Evolutionary conservation across 495 filamentous ascomycete genomes (phyloP), one percentile per base, ranked within the genome.

Genomic region (Cladorrhinum samala): DNA sequence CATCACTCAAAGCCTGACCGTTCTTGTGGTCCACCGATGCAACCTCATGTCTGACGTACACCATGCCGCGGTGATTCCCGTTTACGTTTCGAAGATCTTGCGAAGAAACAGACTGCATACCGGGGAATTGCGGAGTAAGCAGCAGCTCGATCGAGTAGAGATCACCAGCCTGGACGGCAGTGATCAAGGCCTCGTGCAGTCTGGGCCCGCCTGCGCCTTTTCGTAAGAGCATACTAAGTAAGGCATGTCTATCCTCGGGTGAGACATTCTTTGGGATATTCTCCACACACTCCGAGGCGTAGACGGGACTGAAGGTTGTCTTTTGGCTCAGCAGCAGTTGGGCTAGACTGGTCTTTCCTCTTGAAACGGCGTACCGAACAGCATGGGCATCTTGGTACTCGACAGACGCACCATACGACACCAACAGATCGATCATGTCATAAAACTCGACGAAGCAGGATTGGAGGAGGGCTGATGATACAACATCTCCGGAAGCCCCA

Each of bases 11-110:
- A 0, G 74, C 73, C 25, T 69, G 27, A 5, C 72, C 73, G 21
- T 68, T 63, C 45, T 69, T 69, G 33, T 76, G 57, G 47, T 78
- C 70, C 3, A 74, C 70, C 20, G 74, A 74, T 5, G 75, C 72
- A 14, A 62, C 66, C 37, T 70, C 69, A 42, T 76, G 74, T 45
- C 72, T 63, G 17, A 65, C 58, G 25, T 62, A 63, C 13, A 61
- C 54, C 49, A 66, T 58, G 5, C 56, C 64, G 16, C 58, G 64
- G 13, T 46, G 19, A 11, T 33, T 33, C 17, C 13, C 39, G 13
- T 59, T 43, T 3, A 61, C 53, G 16, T 54, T 66, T 25, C 60
- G 60, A 8, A 56, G 46, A 50, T 60, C 55, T 39, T 51, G 59
- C 24, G 38, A 58, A 1, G 62, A 52, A 9, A 58, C 55, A 0